Evolutionary conservation across 768 basidiomycete species (phyloP), one percentile per base, ranked within the genome.

Genomic region (Kwoniella heveanensis): DNA sequence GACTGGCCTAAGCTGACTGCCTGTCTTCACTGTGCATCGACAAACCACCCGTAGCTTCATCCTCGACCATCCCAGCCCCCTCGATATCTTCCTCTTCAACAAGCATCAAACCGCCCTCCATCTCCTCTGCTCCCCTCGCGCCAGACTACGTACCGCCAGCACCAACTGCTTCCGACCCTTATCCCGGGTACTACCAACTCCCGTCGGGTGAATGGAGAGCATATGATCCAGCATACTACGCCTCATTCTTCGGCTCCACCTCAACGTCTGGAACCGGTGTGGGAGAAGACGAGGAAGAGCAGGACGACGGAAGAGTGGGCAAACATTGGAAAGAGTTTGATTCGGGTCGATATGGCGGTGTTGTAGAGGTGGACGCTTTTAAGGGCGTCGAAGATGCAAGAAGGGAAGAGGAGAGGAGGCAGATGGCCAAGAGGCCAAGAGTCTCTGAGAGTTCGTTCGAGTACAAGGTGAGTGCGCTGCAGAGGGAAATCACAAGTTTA

Each of bases 101-200:
- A 1, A 26, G 24, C 30, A 15, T 62, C 49, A 63, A 58, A 49
- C 55, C 64, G n/a, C 44, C 58, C n/a, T 51, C 64, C 6, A 73
- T 79, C 48, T 68, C 76, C 21, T 76, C 78, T 4, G 78, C 78
- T 1, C 78, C 78, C 0, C 47, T 60, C 17, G 73, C 75, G 9
- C 58, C 70, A 29, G 76, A 77, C 46, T 79, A 72, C 61, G 57
- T 69, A 2, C 78, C 78, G 0, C 78, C 76, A 3, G 27, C 47
- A 39, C 78, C 78, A 1, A 72, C 71, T 7, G 7, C 60, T 1
- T 47, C 50, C 15, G 78, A 79, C 54, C 76, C 74, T 13, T 79
- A 79, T 70, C 78, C 78, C 25, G 78, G 78, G 19, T 79, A 77
- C 58, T 79, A 79, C 62, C 74, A 70, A 49, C 66, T 74, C 22